phyloP scores from a whole-genome alignment of 768 basidiomycete species.

The Phylloporus scabripes region DNA sequence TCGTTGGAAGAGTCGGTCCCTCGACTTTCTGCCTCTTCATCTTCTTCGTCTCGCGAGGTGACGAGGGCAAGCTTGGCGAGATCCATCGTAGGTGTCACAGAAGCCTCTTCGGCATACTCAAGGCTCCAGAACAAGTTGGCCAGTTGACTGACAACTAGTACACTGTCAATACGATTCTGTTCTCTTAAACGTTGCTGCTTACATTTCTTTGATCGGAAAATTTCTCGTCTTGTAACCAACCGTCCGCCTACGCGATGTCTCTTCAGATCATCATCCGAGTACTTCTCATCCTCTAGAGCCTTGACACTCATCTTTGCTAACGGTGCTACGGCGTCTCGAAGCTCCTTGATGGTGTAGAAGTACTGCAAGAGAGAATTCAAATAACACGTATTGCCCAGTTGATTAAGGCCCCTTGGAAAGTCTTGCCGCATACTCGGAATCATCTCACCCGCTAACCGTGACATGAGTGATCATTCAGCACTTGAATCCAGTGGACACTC shows the following conservation, averaged over 20 bases:
- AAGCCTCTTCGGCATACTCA: slow-evolving; percentile 54
- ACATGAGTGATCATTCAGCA: slow-evolving; percentile 2
- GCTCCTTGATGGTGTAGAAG: slow-evolving; percentile 92
- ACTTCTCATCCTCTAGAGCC: slow-evolving; percentile 58
- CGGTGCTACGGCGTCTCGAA: slow-evolving; percentile 67
- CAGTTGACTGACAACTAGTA: slow-evolving; percentile 71
- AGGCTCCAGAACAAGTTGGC: slow-evolving; percentile 74
- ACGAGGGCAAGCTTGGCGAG: slow-evolving; percentile 89
- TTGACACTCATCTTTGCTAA: slow-evolving; percentile 53
- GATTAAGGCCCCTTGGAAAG: slow-evolving; percentile 80
- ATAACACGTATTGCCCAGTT: slow-evolving; percentile 86
- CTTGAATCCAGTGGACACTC: slow-evolving; percentile 31
- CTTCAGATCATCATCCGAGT: slow-evolving; percentile 76
- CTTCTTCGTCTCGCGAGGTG: slow-evolving; percentile 86
- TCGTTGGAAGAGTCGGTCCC: slow-evolving; percentile 81
- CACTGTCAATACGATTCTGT: slow-evolving; percentile 9
- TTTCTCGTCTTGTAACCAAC: slow-evolving; percentile 73
- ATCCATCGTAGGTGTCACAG: slow-evolving; percentile 81
- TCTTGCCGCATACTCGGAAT: slow-evolving; percentile 49
- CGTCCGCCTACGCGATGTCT: slow-evolving; percentile 85
- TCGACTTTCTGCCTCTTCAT: slow-evolving; percentile 67
- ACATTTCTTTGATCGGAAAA: slow-evolving; percentile 84
- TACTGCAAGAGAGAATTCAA: slow-evolving; percentile 78
- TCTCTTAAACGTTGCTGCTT: slow-evolving; percentile 22
- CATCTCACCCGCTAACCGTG: slow-evolving; percentile 58